Conservation (phyloP, 768 basidiomycete genomes). For the Mycena indigotica region DNA sequence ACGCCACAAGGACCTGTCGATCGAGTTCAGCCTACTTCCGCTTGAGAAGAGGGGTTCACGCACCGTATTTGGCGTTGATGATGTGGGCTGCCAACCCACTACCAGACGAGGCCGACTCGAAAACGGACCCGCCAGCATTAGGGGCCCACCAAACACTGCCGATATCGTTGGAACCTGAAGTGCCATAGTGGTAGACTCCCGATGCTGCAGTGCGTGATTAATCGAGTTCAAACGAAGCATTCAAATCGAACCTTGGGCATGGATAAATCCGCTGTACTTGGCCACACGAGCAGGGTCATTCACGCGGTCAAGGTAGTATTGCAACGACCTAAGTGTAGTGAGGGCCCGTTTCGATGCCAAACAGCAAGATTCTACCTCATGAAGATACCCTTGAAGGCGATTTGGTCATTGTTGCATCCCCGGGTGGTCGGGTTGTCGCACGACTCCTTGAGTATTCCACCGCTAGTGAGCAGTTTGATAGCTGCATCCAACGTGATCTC, state of each 20-base stretch:
- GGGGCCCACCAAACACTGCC: slow-evolving; percentile 52
- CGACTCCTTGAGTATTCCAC: slow-evolving; percentile 50
- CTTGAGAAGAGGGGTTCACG: too few relatives aligned
- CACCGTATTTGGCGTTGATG: slow-evolving; percentile 46
- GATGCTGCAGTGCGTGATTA: not conserved
- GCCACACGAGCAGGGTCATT: slow-evolving; percentile 42
- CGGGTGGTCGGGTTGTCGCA: slow-evolving; percentile 50
- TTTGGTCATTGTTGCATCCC: slow-evolving; percentile 51
- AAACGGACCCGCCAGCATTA: slow-evolving; percentile 39
- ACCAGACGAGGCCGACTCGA: slow-evolving; percentile 46
- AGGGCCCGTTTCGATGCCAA: slow-evolving; percentile 54
- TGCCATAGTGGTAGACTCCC: not conserved
- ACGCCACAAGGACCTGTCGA: too few relatives aligned
- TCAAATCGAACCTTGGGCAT: slow-evolving; percentile 45
- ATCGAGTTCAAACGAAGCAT: slow-evolving; percentile 23
- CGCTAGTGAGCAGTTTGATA: slow-evolving; percentile 40
- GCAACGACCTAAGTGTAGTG: slow-evolving; percentile 33
- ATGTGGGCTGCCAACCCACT: slow-evolving; percentile 47
- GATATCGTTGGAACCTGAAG: slow-evolving; percentile 33
- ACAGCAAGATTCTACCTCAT: slow-evolving; percentile 31
- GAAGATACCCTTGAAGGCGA: slow-evolving; percentile 41
- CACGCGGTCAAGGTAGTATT: slow-evolving; percentile 51
- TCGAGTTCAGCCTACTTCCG: too few relatives aligned
- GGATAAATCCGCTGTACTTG: slow-evolving; percentile 46
- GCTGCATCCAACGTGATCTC: slow-evolving; percentile 58